phyloP scores from a whole-genome alignment of 192 early-diverging fungal genomes.

The Allomyces macrogynus region DNA sequence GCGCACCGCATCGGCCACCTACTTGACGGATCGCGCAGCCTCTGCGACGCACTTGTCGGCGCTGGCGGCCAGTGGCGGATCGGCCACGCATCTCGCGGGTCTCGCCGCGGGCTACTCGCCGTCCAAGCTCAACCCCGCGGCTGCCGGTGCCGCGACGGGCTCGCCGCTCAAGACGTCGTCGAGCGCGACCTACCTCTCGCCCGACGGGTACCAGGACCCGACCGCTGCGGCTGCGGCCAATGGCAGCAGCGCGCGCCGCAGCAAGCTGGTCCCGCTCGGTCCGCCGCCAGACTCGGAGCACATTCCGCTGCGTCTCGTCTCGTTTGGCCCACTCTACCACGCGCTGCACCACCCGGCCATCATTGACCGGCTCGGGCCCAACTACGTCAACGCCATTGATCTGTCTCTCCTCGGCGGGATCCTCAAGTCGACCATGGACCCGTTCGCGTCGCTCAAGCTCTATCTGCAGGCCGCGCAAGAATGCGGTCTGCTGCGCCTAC shows the following conservation, averaged over 20 bases:
- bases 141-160: no score
- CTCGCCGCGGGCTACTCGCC: neutral
- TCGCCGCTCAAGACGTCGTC: neutral
- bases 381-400: neutral
- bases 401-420: neutral
- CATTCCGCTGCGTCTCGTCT: neutral
- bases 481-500: neutral
- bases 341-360: neutral
- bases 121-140: no score
- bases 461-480: neutral
- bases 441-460: neutral
- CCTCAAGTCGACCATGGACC: neutral
- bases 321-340: neutral
- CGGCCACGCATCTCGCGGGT: neutral
- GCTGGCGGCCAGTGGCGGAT: neutral
- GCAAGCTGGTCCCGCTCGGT: neutral
- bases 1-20: neutral
- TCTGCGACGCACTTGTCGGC: neutral
- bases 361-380: neutral
- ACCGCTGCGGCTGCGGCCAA: neutral
- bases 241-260: neutral
- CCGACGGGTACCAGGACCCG: neutral
- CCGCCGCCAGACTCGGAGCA: neutral
- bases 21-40: neutral
- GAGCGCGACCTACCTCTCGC: neutral